Base-by-base conservation (phyloP, 2,329 filamentous ascomycete species). In the Clonostachys byssicola region DNA sequence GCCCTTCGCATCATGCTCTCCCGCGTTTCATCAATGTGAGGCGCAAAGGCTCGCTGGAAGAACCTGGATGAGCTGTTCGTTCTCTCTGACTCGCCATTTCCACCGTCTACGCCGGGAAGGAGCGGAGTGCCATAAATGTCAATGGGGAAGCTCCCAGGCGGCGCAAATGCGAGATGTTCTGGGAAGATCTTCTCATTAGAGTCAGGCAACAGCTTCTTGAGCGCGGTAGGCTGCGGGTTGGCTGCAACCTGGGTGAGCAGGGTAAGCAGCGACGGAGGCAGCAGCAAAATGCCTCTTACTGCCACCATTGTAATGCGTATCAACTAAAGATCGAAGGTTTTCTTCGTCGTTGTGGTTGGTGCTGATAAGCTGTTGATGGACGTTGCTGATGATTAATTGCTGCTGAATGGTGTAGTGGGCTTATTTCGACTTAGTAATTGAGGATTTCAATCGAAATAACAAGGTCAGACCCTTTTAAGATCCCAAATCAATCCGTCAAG, bases 151-250 rank as follows among this genome's bases (percentile, higher is more conserved):
- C 56, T 48, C 3, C 57, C 57, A 2, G 62, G 48, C 3, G 62
- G 50, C 34, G 63, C 54, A 55, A 80, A 81, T 52, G 71, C 74
- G 54, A 74, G 84, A 62, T 89, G 86, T 41, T 88, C 77, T 47
- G 84, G 70, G 54, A 84, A 80, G 60, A 92, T 85, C 74, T 89
- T 94, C 60, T 89, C 85, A 50, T 80, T 80, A 44, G 81, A 78
- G 59, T 90, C 83, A 6, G 74, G 73, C 42, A 81, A 74, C 80
- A 92, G 88, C 60, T 91, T 91, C 60, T 79, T 80, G 47, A 92
- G 74, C 1, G 80, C 87, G 2, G 79, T 76, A 1, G 86, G 86
- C 16, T 50, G 49, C 44, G 59, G 60, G 30, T 63, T 62, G 34
- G 68, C 67, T 3, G 62, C 48, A 51, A 61, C 54, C n/a, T 60